Conservation (phyloP, 352 stramenopile species). For the Globisporangium cylindrosporum region DNA sequence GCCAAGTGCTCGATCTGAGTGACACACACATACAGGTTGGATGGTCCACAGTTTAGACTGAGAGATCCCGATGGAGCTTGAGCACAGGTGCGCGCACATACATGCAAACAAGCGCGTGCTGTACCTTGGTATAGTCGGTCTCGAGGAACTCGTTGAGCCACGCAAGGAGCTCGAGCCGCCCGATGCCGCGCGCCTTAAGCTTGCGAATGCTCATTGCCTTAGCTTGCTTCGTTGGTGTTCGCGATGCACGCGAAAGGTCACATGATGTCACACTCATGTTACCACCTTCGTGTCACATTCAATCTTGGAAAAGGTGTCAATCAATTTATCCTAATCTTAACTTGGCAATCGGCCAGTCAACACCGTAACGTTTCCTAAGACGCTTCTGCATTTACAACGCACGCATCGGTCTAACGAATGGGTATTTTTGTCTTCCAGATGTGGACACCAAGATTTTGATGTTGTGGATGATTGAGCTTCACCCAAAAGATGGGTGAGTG, state of each 20-base stretch:
- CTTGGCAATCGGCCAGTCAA: too few species aligned
- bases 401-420: neutral
- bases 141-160: conserved; percentile 82
- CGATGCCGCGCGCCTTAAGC: conserved; percentile 73
- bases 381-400: too few species aligned
- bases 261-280: neutral
- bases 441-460: neutral
- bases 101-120: neutral
- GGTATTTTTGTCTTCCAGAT: neutral
- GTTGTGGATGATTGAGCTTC: too few species aligned
- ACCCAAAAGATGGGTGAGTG: neutral
- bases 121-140: conserved; percentile 79
- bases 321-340: too few species aligned
- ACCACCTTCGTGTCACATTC: conserved; percentile 1
- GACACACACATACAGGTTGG: neutral
- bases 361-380: too few species aligned
- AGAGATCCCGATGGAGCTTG: neutral
- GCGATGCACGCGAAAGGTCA: neutral
- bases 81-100: neutral
- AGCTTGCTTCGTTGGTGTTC: neutral
- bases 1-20: conserved; percentile 65
- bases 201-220: conserved; percentile 64
- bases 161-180: conserved; percentile 68
- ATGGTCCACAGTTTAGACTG: neutral
- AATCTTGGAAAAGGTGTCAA: neutral